Evolutionary conservation across 2,329 filamentous ascomycete genomes (phyloP), one percentile per base, ranked within the genome.

Genomic region (Blastomyces gilchristii): DNA sequence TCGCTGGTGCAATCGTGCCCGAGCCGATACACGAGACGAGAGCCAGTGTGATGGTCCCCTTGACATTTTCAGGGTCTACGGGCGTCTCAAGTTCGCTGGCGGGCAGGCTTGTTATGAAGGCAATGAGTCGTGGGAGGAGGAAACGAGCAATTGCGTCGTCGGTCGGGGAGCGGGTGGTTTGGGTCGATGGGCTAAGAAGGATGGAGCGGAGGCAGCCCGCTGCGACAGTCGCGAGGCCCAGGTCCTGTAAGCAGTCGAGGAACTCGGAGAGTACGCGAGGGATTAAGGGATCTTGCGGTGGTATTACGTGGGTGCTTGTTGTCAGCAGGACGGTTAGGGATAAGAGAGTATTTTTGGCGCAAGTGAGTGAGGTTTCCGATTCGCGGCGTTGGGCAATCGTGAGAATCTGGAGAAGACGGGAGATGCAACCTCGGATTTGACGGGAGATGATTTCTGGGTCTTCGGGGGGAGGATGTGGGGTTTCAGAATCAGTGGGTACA

Each of bases 271-370:
- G 80, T 69, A 92, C 92, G 62, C 85, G 85, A 31, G 82, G 79
- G 56, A 96, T 83, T 0, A 95, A 81, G 9, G 87, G 84, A 68
- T 97, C 92, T 52, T 83, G 85, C 0, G 89, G 83, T 0, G 86
- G 84, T 62, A 97, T 83, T 53, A 87, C 82, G 67, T 89, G 89
- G 64, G 85, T 83, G 7, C 90, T 89, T 50, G 87, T 87, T 9
- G 91, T 96, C 65, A 99, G 86, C 9, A 99, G 82, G 64, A 99
- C 89, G 0, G 94, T 96, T 57, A 88, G 87, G 0, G 91, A 90
- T 58, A 99, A 81, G 5, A 99, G 83, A 4, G 88, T 89, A 71
- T 97, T 99, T 79, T 95, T 97, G 71, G 97, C 93, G 73, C 91
- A 96, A 1, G 88, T 81, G 31, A 99, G 80, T 2, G 91, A 91